phyloP scores from a whole-genome alignment of 805 yeast species.

The Saccharomyces paradoxus region DNA sequence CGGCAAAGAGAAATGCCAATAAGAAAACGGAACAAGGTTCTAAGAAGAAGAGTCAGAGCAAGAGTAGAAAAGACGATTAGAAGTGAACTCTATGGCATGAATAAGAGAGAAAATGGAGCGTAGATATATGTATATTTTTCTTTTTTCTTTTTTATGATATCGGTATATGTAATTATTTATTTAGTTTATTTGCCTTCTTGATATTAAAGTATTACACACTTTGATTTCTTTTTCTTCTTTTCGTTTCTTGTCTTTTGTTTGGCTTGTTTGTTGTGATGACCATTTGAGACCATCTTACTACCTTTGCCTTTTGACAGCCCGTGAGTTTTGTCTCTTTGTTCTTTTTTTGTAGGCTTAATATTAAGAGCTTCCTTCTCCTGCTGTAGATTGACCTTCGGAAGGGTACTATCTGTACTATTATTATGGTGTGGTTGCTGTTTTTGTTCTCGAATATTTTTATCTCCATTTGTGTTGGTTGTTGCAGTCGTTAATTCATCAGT shows the following conservation, averaged over 20 bases:
- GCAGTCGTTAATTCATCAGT: background rate
- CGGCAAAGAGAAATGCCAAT: conserved; percentile 48
- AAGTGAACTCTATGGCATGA: background rate
- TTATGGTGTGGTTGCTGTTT: background rate
- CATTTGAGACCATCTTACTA: conserved; percentile 1
- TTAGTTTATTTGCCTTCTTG: background rate
- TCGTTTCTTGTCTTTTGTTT: background rate
- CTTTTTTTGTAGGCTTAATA: background rate
- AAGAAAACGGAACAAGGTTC: conserved; percentile 12
- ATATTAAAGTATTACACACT: conserved; percentile 19
- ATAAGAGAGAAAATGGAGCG: background rate
- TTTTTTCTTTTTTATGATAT: background rate
- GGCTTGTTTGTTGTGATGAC: background rate
- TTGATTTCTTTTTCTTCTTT: conserved; percentile 16
- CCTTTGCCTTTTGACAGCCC: background rate
- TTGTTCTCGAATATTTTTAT: background rate
- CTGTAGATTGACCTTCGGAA: background rate
- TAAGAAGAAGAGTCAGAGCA: conserved; percentile 2
- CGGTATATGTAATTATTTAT: background rate
- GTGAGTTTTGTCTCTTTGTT: conserved; percentile 1
- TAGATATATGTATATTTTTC: background rate
- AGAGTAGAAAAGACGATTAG: conserved; percentile 1
- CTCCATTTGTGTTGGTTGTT: background rate
- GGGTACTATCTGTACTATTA: background rate
- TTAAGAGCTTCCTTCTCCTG: background rate